Percentiles rank a stretch among this genome's conserved stretches.
Evolutionary conservation across 2,329 filamentous ascomycete species (phyloP).

Genomic region (Penicillium sp.): DNA sequence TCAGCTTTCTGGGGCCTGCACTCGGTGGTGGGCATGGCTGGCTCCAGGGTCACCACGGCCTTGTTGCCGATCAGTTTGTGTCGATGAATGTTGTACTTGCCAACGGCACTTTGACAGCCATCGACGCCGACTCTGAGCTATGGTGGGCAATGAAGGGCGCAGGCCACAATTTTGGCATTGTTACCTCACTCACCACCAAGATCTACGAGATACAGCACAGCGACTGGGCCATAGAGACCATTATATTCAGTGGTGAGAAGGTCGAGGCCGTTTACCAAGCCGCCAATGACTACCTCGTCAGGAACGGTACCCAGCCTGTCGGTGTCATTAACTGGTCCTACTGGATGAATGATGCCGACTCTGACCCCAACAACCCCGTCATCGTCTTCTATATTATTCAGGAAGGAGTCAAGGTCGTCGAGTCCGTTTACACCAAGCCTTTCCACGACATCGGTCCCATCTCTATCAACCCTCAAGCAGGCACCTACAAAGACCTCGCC

Average conservation of each 20-base stretch:
- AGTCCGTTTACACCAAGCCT: conserved; percentile 44
- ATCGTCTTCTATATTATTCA: conserved; percentile 35
- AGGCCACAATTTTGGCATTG: conserved; percentile 61
- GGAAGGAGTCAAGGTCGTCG: conserved; percentile 40
- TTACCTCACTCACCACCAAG: conserved; percentile 50
- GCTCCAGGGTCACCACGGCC: conserved; percentile 56
- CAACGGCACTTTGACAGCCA: conserved; percentile 45
- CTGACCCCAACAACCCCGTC: conserved; percentile 31
- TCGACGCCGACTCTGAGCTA: conserved; percentile 49
- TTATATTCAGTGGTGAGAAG: conserved; percentile 52
- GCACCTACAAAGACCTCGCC: conserved; percentile 50
- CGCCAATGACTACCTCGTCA: conserved; percentile 49
- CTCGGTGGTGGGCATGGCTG: conserved; percentile 61
- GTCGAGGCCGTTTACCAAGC: conserved; percentile 51
- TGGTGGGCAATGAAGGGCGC: conserved; percentile 60
- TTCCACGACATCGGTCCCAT: conserved; percentile 47
- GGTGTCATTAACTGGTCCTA: conserved; percentile 53
- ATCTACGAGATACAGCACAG: conserved; percentile 46
- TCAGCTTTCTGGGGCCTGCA: conserved; percentile 49
- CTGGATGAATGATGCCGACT: conserved; percentile 27
- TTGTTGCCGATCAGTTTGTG: conserved; percentile 56
- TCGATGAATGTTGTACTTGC: conserved; percentile 55
- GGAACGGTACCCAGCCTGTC: conserved; percentile 45
- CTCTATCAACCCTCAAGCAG: conserved; percentile 29
- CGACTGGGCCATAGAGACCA: conserved; percentile 43